phyloP scores from a whole-genome alignment of 106 monocot species.

The Triglochin maritima region DNA sequence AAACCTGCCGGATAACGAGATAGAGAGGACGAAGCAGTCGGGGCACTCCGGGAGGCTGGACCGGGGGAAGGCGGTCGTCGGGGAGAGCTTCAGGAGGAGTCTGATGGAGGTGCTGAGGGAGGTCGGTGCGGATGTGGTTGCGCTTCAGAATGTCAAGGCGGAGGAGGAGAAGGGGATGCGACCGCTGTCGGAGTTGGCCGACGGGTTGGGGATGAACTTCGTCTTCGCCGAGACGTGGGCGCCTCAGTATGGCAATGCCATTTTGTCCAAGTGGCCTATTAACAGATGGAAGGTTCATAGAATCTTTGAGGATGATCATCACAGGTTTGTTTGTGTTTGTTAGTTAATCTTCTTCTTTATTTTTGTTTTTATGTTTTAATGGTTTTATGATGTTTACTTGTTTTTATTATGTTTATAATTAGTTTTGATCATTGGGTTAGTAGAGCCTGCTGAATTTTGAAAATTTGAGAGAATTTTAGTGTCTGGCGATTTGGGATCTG shows the following conservation, averaged over 20 bases:
- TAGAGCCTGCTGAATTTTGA: no score
- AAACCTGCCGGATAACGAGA: constrained; percentile 81
- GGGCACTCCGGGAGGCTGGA: constrained; percentile 1
- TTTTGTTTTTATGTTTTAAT: neutral
- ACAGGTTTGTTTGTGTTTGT: constrained; percentile 40
- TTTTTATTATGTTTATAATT: no score
- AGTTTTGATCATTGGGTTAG: no score
- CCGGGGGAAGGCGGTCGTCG: neutral
- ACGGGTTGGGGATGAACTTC: constrained; percentile 67
- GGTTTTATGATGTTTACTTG: neutral
- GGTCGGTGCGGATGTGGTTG: constrained; percentile 65
- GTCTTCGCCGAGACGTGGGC: constrained; percentile 88
- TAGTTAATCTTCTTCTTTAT: neutral
- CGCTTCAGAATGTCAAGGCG: constrained; percentile 82
- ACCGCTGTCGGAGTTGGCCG: constrained; percentile 74
- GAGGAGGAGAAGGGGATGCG: constrained; percentile 92
- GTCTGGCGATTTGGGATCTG: neutral
- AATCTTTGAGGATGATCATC: constrained; percentile 57
- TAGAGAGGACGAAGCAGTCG: constrained; percentile 31
- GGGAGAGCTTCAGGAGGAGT: constrained; percentile 16
- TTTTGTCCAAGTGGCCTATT: constrained; percentile 81
- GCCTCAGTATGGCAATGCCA: constrained; percentile 80
- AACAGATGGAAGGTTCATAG: constrained; percentile 58
- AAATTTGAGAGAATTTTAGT: no score
- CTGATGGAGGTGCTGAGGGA: constrained; percentile 77